These are phyloP conservation scores for Bipolaris bicolor DNA, from an alignment of 2,329 filamentous ascomycete species.

Conservation along the genomic window DNA sequence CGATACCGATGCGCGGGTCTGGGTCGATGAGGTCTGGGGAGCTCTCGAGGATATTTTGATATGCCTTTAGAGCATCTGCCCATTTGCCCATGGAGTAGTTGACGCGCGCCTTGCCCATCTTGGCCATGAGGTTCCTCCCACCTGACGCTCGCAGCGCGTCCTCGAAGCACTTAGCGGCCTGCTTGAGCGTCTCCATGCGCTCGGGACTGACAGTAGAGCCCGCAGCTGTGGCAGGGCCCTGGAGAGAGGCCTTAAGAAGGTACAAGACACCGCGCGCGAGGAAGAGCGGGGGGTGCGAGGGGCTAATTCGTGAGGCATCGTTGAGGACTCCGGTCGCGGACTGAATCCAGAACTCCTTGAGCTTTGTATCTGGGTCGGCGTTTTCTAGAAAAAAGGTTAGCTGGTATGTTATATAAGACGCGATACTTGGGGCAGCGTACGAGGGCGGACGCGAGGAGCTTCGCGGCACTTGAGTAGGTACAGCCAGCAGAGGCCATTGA, in stretches of 20 bases:
- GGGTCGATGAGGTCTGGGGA: slow-evolving; percentile 90
- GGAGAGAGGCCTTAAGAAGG: slow-evolving; percentile 84
- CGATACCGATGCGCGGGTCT: slow-evolving; percentile 93
- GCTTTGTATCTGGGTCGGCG: slow-evolving; percentile 75
- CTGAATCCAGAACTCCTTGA: slow-evolving; percentile 91
- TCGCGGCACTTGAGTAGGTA: slow-evolving; percentile 88
- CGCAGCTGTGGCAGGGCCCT: slow-evolving; percentile 72
- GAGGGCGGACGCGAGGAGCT: slow-evolving; percentile 70
- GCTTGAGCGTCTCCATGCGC: slow-evolving; percentile 76
- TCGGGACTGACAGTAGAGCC: slow-evolving; percentile 72
- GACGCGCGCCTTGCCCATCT: slow-evolving; percentile 86
- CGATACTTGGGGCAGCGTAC: slow-evolving; percentile 25
- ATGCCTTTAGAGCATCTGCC: slow-evolving; percentile 78
- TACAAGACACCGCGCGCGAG: slow-evolving; percentile 89
- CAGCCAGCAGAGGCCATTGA: slow-evolving; percentile 88
- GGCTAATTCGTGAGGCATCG: slow-evolving; percentile 92
- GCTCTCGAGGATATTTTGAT: slow-evolving; percentile 85
- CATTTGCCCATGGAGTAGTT: slow-evolving; percentile 87
- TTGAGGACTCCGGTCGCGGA: slow-evolving; percentile 90
- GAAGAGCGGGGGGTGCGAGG: slow-evolving; percentile 87
- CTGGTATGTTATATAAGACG: not conserved
- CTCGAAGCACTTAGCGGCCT: slow-evolving; percentile 91
- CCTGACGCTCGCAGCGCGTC: slow-evolving; percentile 86
- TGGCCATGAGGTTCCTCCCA: slow-evolving; percentile 87
- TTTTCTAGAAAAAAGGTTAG: slow-evolving; percentile 10